These are phyloP conservation scores for Inga laurina DNA, from an alignment of 306 rosid genomes.

Conservation along the genomic window DNA sequence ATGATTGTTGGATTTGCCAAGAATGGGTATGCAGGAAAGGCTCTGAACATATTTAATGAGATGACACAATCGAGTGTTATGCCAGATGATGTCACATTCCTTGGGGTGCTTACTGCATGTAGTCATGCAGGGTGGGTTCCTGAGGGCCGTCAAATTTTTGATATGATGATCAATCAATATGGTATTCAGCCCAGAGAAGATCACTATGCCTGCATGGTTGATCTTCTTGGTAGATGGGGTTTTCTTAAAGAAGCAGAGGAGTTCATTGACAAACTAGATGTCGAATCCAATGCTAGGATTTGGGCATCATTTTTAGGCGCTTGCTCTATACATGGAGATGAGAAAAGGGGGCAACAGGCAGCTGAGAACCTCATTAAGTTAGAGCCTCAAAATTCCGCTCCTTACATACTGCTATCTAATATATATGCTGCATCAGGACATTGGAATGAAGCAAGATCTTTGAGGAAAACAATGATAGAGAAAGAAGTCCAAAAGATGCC, in stretches of 20 bases:
- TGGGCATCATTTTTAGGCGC: slow-evolving; percentile 81
- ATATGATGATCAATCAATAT: slow-evolving; percentile 50
- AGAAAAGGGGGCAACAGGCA: slow-evolving; percentile 63
- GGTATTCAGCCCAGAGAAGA: slow-evolving; percentile 58
- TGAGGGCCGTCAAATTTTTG: slow-evolving; percentile 62
- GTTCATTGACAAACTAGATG: slow-evolving; percentile 41
- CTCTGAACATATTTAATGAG: slow-evolving; percentile 57
- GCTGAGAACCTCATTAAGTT: slow-evolving; percentile 66
- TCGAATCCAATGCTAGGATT: slow-evolving; percentile 61
- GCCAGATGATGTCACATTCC: slow-evolving; percentile 83
- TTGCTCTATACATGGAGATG: slow-evolving; percentile 84
- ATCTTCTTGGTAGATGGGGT: slow-evolving; percentile 84
- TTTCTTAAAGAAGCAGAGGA: slow-evolving; percentile 79
- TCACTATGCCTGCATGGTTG: slow-evolving; percentile 77
- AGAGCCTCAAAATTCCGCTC: slow-evolving; percentile 68
- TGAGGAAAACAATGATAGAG: slow-evolving; percentile 66
- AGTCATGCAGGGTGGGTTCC: slow-evolving; percentile 79
- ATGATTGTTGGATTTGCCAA: slow-evolving; percentile 86
- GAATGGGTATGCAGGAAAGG: slow-evolving; percentile 69
- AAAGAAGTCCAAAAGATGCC: slow-evolving; percentile 69
- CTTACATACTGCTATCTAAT: slow-evolving; percentile 67
- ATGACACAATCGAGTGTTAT: slow-evolving; percentile 47
- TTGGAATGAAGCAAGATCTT: slow-evolving; percentile 64
- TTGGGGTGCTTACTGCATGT: slow-evolving; percentile 85
- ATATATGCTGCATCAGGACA: slow-evolving; percentile 72